Conservation (phyloP, 2,329 filamentous ascomycete genomes). For the Beauveria scarabaeidicola region DNA sequence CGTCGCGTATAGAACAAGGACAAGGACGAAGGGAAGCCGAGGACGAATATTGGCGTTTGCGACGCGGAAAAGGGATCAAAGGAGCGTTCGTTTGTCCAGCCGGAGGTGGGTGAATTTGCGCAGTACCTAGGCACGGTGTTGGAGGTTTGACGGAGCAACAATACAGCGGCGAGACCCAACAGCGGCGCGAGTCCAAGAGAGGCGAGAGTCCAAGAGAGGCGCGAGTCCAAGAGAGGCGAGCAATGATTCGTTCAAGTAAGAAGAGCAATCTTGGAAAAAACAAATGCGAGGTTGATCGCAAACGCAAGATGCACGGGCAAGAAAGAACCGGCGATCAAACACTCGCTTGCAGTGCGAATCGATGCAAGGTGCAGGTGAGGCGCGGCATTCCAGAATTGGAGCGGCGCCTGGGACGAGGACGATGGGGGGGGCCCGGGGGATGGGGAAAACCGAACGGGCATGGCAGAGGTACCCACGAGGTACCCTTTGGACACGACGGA, state of each 20-base stretch:
- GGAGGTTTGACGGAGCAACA: background rate
- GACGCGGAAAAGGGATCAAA: background rate
- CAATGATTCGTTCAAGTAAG: background rate
- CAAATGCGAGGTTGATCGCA: background rate
- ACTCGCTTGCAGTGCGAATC: slow-evolving; percentile 2
- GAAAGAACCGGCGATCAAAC: background rate
- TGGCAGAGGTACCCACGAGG: background rate
- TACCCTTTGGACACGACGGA: background rate
- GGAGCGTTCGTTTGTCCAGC: background rate
- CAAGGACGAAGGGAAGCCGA: background rate
- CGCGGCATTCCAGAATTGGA: background rate
- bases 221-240: background rate
- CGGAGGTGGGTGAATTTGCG: background rate
- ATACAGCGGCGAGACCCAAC: background rate
- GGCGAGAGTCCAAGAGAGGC: background rate
- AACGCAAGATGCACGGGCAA: background rate
- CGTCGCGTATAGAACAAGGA: background rate
- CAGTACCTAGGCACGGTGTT: background rate
- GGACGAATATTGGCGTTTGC: background rate
- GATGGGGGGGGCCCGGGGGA: background rate
- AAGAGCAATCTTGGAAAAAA: background rate
- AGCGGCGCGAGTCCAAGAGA: background rate
- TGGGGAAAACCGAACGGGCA: background rate
- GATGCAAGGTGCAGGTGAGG: slow-evolving; percentile 3
- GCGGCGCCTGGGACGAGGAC: background rate